Evolutionary conservation across 2,329 filamentous ascomycete genomes (phyloP), one percentile per base, ranked within the genome.

Genomic region (Kalmusia sp.): DNA sequence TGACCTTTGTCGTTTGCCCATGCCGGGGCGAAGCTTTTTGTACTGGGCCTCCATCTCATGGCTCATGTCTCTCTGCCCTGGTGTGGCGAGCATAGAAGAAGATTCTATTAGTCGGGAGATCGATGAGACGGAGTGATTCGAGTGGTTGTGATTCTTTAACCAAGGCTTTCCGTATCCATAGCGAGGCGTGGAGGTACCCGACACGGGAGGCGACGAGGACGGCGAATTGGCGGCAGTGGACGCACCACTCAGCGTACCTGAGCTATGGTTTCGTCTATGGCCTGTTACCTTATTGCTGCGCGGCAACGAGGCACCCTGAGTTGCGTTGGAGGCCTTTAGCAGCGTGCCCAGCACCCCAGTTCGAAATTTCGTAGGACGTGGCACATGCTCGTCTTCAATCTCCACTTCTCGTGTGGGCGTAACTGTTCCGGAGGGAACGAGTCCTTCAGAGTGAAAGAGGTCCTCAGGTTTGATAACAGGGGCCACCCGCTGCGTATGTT

Each of bases 291-390:
- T 61, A 2, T 39, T 35, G 19, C 58, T 57, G 1, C 44, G 52
- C 11, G 57, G 51, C 21, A 52, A 44, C 6, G 50, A 53, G n/a
- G 30, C 8, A 39, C 52, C 34, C 1, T 58, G 55, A 6, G 51
- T 37, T 21, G 62, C 59, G 15, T 58, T 65, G 3, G 60, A 57
- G 15, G 65, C 69, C 47, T 87, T 90, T 44, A 95, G 77, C 0
- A 96, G 77, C 0, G 87, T 88, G 2, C 87, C 87, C 1, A 96
- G 77, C 40, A 93, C 84, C 25, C 91, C 90, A 25, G 87, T 88
- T 44, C 87, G 85, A 69, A 91, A 93, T 57, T 87, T 83, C 19
- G 80, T 76, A 4, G 90, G 90, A 35, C 81, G 80, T 38, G 87
- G 85, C 15, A 90, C 83, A 65, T 90, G 91, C 51, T 84, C 82